phyloP scores from a whole-genome alignment of 768 basidiomycete genomes.

The Leccinum fibrillosum region DNA sequence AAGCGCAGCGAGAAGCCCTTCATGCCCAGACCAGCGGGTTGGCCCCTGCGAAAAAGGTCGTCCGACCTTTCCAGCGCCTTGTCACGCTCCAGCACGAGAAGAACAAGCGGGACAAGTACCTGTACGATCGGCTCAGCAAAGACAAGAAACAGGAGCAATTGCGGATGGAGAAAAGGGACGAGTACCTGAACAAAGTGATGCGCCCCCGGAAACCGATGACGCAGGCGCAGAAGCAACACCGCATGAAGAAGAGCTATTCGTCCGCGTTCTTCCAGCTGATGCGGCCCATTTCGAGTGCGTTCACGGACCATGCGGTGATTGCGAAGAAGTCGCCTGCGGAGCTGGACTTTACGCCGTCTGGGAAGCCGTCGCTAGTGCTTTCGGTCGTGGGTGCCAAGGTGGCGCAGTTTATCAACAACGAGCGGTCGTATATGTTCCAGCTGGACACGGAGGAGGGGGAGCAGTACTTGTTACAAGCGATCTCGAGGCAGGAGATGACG shows the following conservation, averaged over 20 bases:
- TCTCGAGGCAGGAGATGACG: slow-evolving; percentile 65
- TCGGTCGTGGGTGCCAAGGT: slow-evolving; percentile 72
- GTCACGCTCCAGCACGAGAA: slow-evolving; percentile 74
- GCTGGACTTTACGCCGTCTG: slow-evolving; percentile 68
- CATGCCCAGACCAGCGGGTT: slow-evolving; percentile 41
- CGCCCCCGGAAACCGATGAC: slow-evolving; percentile 47
- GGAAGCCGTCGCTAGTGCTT: slow-evolving; percentile 73
- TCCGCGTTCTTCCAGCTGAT: slow-evolving; percentile 80
- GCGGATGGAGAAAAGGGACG: slow-evolving; percentile 69
- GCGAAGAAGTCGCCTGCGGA: slow-evolving; percentile 64
- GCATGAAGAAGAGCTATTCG: slow-evolving; percentile 87
- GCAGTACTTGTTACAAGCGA: slow-evolving; percentile 74
- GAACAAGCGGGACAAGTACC: slow-evolving; percentile 68
- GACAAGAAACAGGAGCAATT: slow-evolving; percentile 77
- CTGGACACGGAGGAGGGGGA: slow-evolving; percentile 87
- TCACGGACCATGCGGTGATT: slow-evolving; percentile 54
- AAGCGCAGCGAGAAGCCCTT: slow-evolving; percentile 62
- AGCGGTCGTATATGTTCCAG: slow-evolving; percentile 79
- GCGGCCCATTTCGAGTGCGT: slow-evolving; percentile 87
- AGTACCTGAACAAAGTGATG: slow-evolving; percentile 75
- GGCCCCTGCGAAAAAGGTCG: slow-evolving; percentile 49
- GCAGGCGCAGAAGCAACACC: slow-evolving; percentile 65
- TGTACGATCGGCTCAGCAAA: slow-evolving; percentile 66
- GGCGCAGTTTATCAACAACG: slow-evolving; percentile 70
- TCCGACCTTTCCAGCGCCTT: slow-evolving; percentile 65